Base-by-base conservation (phyloP, 225 moss, liverwort and hornwort genomes). In the Thuidium tamariscinum region DNA sequence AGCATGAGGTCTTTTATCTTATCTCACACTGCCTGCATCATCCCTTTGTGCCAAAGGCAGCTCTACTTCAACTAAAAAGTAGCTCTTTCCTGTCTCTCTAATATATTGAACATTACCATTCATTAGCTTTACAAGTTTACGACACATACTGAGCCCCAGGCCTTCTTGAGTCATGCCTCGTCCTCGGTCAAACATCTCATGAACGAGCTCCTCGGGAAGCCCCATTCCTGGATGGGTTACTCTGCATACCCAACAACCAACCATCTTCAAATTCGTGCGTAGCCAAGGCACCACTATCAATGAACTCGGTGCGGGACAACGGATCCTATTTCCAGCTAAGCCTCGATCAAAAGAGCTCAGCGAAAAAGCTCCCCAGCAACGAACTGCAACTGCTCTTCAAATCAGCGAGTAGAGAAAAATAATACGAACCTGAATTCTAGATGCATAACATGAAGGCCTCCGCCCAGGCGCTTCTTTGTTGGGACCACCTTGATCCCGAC, bases 121-220 rank as follows among this genome's bases (percentile, higher is more conserved):
- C 93, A 93, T 93, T 87, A 93, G 83, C 83, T 93, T 93, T 90
- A 93, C 93, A 93, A 93, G 93, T 89, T 93, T 93, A 46, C 93
- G 93, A 82, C 93, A 93, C 93, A 93, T 93, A 86, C 93, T 93
- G 44, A 93, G 69, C 49, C 93, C 93, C 77, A 91, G 86, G 77
- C 93, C 93, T 80, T 93, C 93, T 81, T 93, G 93, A 49, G 93
- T 93, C 93, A 93, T 93, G 73, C 93, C 93, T 76, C 93, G 91
- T 59, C 93, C 93, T 82, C 93, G 89, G 67, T 91, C 93, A 76
- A 93, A 93, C 93, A 93, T 93, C 89, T 93, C 93, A 51, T 93
- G 93, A 25, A 93, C 88, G 82, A 93, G 89, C 87, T 93, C 93
- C 88, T 93, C 93, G 26, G 93, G 93, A 65, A 93, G 91, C 51